Evolutionary conservation across 257 asterid genomes (phyloP).

Genomic region (Perilla frutescens): DNA sequence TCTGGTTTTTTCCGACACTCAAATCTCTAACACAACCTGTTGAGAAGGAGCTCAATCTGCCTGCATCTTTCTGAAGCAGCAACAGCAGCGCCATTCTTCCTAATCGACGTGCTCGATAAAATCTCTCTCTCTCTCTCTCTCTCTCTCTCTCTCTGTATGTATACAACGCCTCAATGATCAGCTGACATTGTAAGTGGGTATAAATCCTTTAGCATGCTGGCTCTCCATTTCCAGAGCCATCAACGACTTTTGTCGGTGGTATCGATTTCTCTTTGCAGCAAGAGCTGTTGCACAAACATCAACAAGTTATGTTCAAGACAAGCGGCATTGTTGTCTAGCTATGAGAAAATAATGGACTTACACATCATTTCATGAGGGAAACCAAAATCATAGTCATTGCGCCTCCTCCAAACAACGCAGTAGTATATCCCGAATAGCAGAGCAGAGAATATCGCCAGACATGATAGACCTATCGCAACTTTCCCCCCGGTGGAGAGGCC

Average conservation of each 20-base stretch:
- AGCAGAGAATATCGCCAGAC: constrained; percentile 51
- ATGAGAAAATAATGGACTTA: constrained; percentile 45
- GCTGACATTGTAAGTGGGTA: constrained; percentile 69
- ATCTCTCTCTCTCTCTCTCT: too few species aligned
- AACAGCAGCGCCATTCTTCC: constrained; percentile 26
- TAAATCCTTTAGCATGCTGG: constrained; percentile 96
- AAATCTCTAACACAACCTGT: constrained; percentile 25
- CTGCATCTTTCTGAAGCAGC: constrained; percentile 34
- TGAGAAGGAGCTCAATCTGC: background rate
- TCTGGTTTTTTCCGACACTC: constrained; percentile 26
- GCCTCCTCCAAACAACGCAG: constrained; percentile 57
- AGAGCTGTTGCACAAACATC: constrained; percentile 55
- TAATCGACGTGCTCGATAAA: constrained; percentile 29
- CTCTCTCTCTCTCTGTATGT: constrained; percentile 7
- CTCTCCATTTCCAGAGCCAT: constrained; percentile 96
- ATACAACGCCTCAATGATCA: constrained; percentile 40
- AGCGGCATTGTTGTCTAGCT: background rate
- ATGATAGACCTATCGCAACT: constrained; percentile 66
- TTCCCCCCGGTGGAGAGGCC: constrained; percentile 87
- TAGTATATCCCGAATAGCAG: constrained; percentile 51
- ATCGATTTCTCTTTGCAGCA: constrained; percentile 84
- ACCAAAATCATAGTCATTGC: constrained; percentile 83
- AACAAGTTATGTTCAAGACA: background rate
- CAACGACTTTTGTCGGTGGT: constrained; percentile 87
- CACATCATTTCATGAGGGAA: constrained; percentile 78